Evolutionary conservation across 2,329 filamentous ascomycete genomes (phyloP).

Genomic region (Neoscytalidium dimidiatum): DNA sequence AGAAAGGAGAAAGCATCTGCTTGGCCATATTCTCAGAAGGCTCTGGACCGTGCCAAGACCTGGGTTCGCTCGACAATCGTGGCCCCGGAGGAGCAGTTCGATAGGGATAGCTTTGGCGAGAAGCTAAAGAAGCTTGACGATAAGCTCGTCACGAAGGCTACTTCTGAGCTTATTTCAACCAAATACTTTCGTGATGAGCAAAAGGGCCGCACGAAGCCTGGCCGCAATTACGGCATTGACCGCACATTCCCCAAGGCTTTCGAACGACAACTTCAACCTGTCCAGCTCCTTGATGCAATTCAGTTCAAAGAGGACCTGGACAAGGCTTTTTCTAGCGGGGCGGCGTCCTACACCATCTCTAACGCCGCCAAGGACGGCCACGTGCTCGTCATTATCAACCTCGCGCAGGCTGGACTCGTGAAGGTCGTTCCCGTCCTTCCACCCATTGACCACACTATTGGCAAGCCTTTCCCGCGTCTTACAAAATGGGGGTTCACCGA

Average conservation of each 20-base stretch:
- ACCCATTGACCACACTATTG: slow-evolving; percentile 53
- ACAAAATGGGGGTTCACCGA: slow-evolving; percentile 70
- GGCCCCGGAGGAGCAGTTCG: slow-evolving; percentile 43
- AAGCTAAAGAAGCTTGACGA: slow-evolving; percentile 41
- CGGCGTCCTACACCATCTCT: slow-evolving; percentile 43
- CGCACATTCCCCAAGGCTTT: slow-evolving; percentile 60
- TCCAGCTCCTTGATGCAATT: slow-evolving; percentile 52
- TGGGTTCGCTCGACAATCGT: slow-evolving; percentile 50
- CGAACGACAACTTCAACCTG: slow-evolving; percentile 42
- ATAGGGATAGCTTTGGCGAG: slow-evolving; percentile 39
- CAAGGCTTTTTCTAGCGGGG: slow-evolving; percentile 44
- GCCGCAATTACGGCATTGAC: slow-evolving; percentile 64
- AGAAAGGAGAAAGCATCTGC: background rate
- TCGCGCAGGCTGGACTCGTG: slow-evolving; percentile 63
- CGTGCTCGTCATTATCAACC: slow-evolving; percentile 66
- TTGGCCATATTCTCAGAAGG: background rate
- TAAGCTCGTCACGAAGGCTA: slow-evolving; percentile 46
- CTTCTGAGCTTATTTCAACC: slow-evolving; percentile 55
- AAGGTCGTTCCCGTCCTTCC: slow-evolving; percentile 57
- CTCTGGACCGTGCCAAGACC: slow-evolving; percentile 3
- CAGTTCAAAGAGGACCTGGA: slow-evolving; percentile 64
- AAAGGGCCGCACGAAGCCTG: slow-evolving; percentile 60
- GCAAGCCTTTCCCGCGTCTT: slow-evolving; percentile 42
- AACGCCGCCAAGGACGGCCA: slow-evolving; percentile 64
- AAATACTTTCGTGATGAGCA: slow-evolving; percentile 62